Percentiles rank a stretch among this genome's conserved stretches.
Conservation (phyloP, 345 rosid genomes). For the Syzygium grande region DNA sequence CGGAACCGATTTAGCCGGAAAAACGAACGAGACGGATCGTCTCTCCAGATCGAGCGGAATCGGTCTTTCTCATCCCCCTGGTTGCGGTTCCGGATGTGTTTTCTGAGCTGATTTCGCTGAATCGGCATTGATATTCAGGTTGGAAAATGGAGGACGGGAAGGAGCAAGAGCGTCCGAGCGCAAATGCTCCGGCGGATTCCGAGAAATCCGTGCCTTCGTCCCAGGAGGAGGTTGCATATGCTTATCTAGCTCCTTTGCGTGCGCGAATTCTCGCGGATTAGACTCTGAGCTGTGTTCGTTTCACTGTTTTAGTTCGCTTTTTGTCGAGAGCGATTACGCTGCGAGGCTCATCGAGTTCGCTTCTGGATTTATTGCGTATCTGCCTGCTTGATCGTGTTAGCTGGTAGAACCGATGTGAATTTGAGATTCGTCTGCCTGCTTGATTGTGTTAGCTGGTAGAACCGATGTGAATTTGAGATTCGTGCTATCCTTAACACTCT, state of each 20-base stretch:
- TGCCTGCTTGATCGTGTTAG: no score
- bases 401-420: no score
- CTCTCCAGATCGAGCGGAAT: background rate
- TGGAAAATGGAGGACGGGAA: slow-evolving; percentile 31
- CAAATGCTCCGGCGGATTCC: slow-evolving; percentile 24
- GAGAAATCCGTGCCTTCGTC: slow-evolving; percentile 47
- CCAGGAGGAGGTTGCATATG: slow-evolving; percentile 47
- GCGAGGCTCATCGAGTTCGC: background rate
- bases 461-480: background rate
- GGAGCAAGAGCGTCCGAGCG: slow-evolving; percentile 38
- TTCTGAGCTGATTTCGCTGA: background rate
- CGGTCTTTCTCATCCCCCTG: background rate
- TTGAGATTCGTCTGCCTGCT: background rate
- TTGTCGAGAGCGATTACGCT: background rate
- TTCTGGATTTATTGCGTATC: background rate
- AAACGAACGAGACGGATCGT: background rate
- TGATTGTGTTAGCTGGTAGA: background rate
- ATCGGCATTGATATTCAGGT: background rate
- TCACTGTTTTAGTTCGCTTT: background rate
- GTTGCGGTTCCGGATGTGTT: background rate
- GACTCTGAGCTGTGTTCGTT: background rate
- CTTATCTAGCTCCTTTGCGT: background rate
- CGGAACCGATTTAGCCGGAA: background rate
- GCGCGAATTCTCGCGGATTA: background rate
- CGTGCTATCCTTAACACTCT: background rate